A percentile compares a stretch with the other conserved stretches of the same genome.
phyloP scores from a whole-genome alignment of 2,329 filamentous ascomycete genomes.

The Colletotrichum orbiculare region DNA sequence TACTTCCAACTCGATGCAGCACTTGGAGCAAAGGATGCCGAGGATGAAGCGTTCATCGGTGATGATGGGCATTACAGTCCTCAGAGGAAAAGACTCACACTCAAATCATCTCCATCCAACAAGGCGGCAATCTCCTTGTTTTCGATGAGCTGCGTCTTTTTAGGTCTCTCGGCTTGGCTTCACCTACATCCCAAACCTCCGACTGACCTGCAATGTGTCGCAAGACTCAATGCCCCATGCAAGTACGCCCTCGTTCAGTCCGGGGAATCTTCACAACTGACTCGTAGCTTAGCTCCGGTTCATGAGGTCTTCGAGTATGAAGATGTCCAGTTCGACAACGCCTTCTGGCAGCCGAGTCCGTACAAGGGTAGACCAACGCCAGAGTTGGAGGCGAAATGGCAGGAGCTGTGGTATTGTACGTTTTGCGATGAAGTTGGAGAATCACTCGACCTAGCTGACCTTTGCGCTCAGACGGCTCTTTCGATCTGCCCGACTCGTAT shows the following conservation, averaged over 20 bases:
- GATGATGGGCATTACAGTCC: background rate
- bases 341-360: slow-evolving; percentile 24
- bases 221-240: slow-evolving; percentile 10
- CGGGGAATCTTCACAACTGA: background rate
- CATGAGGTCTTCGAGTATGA: slow-evolving; percentile 20
- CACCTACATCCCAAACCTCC: slow-evolving; percentile 3
- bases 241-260: background rate
- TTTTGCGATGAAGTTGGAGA: background rate
- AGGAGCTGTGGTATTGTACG: slow-evolving; percentile 26
- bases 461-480: slow-evolving; percentile 10
- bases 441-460: background rate
- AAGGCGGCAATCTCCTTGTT: background rate
- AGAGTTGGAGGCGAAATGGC: slow-evolving; percentile 20
- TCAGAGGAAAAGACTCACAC: background rate
- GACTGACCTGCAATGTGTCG: slow-evolving; percentile 14
- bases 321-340: slow-evolving; percentile 26
- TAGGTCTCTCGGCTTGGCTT: slow-evolving; percentile 10
- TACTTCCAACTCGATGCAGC: background rate
- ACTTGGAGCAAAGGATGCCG: background rate
- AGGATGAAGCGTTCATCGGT: slow-evolving; percentile 4
- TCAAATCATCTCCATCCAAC: background rate
- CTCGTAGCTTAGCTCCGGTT: background rate
- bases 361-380: slow-evolving; percentile 28
- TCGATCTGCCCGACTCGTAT: slow-evolving; percentile 17
- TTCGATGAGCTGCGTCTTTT: background rate